Percentiles rank a stretch among this genome's conserved stretches.
Conservation (phyloP, 1,139 yeast genomes). For the Kodamaea plutei region DNA sequence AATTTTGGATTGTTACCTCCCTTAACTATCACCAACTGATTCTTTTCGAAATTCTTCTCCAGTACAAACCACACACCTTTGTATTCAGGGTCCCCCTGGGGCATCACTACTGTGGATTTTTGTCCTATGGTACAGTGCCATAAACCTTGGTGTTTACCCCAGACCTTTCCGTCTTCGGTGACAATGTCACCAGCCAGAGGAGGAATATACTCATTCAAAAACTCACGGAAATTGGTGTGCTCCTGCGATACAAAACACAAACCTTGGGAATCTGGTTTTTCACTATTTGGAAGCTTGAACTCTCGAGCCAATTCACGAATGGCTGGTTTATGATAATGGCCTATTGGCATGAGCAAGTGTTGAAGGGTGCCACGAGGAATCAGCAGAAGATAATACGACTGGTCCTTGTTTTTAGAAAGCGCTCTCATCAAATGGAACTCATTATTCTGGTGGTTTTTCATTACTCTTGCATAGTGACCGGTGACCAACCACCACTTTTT, state of each 20-base stretch:
- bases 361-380: slow-evolving; percentile 46
- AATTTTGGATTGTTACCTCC: slow-evolving; percentile 66
- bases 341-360: slow-evolving; percentile 70
- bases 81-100: slow-evolving; percentile 74
- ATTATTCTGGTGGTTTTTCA: slow-evolving; percentile 27
- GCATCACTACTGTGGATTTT: slow-evolving; percentile 71
- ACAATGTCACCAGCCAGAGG: slow-evolving; percentile 75
- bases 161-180: slow-evolving; percentile 65
- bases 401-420: slow-evolving; percentile 66
- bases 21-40: slow-evolving; percentile 73
- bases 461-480: slow-evolving; percentile 82
- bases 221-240: slow-evolving; percentile 68
- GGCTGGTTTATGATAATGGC: slow-evolving; percentile 69
- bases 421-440: slow-evolving; percentile 56
- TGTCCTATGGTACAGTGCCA: slow-evolving; percentile 98
- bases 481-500: slow-evolving; percentile 81
- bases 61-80: slow-evolving; percentile 86
- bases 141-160: slow-evolving; percentile 80
- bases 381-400: slow-evolving; percentile 82
- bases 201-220: slow-evolving; percentile 68
- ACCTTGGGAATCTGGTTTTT: slow-evolving; percentile 91
- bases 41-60: slow-evolving; percentile 57
- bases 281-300: slow-evolving; percentile 55
- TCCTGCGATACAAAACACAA: slow-evolving; percentile 83
- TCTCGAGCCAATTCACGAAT: slow-evolving; percentile 64